Conservation (phyloP, 495 filamentous ascomycete species). For the Cladorrhinum samala region DNA sequence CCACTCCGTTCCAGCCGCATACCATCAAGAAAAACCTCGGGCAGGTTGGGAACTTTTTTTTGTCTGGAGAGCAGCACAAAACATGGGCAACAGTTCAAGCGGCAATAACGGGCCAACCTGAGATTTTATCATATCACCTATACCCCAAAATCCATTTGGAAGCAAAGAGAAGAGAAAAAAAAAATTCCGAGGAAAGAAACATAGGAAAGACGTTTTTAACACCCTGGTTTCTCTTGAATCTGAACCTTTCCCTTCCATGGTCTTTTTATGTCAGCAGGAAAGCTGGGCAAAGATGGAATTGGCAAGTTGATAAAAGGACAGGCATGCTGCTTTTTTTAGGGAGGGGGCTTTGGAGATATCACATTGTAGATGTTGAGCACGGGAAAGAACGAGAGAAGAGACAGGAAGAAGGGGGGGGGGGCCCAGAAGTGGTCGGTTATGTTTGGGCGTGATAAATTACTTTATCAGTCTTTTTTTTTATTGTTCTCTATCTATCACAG, state of each 20-base stretch:
- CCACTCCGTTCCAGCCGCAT: neutral
- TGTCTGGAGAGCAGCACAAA: slow-evolving; percentile 1
- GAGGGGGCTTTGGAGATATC: neutral
- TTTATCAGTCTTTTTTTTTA: neutral
- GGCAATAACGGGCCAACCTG: neutral
- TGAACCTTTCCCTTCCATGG: neutral
- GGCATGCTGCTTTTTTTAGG: neutral
- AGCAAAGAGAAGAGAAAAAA: neutral
- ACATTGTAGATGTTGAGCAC: no score
- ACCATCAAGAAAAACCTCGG: slow-evolving; percentile 1
- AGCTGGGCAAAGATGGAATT: no score
- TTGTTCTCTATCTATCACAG: neutral
- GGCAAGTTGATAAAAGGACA: neutral
- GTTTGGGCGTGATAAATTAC: neutral
- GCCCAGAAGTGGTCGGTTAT: no score
- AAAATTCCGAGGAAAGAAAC: neutral
- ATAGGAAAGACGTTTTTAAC: neutral
- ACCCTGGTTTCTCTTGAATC: neutral
- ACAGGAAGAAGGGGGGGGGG: neutral
- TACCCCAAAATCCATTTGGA: neutral
- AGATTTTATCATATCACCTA: neutral
- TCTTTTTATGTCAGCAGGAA: neutral
- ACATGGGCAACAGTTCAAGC: neutral
- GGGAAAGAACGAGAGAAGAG: neutral
- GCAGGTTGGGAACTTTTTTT: slow-evolving; percentile 6